Base-by-base conservation (phyloP, 495 filamentous ascomycete species). In the Penicillium paradoxum region DNA sequence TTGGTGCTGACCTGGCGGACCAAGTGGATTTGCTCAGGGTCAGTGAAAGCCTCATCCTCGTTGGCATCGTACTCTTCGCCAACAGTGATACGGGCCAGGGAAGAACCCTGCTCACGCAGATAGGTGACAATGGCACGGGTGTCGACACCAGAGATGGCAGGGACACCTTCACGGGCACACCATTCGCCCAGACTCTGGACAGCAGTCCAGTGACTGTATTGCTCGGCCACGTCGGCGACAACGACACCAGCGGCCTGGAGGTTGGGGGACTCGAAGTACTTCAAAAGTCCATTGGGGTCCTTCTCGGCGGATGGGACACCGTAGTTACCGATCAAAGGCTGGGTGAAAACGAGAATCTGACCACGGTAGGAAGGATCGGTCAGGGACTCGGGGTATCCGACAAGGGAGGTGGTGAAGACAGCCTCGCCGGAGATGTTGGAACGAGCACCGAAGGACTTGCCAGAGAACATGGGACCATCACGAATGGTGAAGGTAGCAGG, bases 251-350 rank as follows among this genome's bases (percentile, higher is more conserved):
- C 87, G 45, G 92, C 95, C 75, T 99, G 93, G 59, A 99, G 91
- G 71, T 97, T 85, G 36, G 93, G 91, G 18, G 90, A 95, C 73
- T 97, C 91, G 62, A 96, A 97, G 77, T 96, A 92, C 70, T 89
- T 89, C 63, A 93, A 74, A 49, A 95, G 78, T 55, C 87, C 88
- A 70, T 82, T 81, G 67, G 86, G 70, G 65, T 95, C 90, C 44
- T 90, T 83, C 62, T 79, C 79, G 29, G 76, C 79, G 13, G 88
- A 90, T 3, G 90, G 91, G 2, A 96, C 90, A 60, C 93, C 93
- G 65, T 99, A 99, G 77, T 99, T 99, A 58, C 93, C 93, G 69
- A 99, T 96, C 56, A 99, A 75, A n/a, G 93, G 93, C 68, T 95
- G 90, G 49, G 93, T 99, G 79, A 99, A 96, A 63, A 97, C 92